phyloP scores from a whole-genome alignment of 2,329 filamentous ascomycete species.

The Fusarium foetens region DNA sequence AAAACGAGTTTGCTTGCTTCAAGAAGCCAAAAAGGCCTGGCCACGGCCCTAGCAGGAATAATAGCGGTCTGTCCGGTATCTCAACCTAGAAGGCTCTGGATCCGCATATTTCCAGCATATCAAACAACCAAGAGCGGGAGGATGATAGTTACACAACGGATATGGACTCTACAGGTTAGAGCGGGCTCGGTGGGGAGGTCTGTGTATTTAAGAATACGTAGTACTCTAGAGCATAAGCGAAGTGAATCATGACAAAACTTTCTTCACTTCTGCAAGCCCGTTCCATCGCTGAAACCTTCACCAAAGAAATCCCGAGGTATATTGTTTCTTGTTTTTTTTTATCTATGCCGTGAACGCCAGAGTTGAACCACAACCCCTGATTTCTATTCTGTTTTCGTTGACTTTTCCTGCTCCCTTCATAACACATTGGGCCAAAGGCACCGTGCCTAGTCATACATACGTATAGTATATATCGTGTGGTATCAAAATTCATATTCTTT shows the following conservation, averaged over 20 bases:
- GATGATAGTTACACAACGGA: background rate
- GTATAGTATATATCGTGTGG: slow-evolving; percentile 36
- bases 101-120: background rate
- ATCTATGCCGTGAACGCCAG: slow-evolving; percentile 44
- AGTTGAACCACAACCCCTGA: background rate
- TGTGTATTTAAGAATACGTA: slow-evolving; percentile 5
- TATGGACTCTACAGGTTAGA: slow-evolving; percentile 8
- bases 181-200: background rate
- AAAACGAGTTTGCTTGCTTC: slow-evolving; percentile 89
- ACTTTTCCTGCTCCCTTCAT: background rate
- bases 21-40: slow-evolving; percentile 67
- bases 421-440: slow-evolving; percentile 9
- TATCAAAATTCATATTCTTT: slow-evolving; percentile 44
- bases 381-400: slow-evolving; percentile 16
- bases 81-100: slow-evolving; percentile 42
- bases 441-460: slow-evolving; percentile 30
- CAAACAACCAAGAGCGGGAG: slow-evolving; percentile 9
- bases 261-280: slow-evolving; percentile 1
- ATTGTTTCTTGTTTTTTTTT: slow-evolving; percentile 16
- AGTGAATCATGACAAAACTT: slow-evolving; percentile 9
- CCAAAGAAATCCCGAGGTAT: slow-evolving; percentile 34
- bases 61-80: slow-evolving; percentile 43
- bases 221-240: slow-evolving; percentile 4
- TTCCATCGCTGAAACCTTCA: background rate
- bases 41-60: slow-evolving; percentile 46